Evolutionary conservation across 2,329 filamentous ascomycete species (phyloP), one percentile per base, ranked within the genome.

Genomic region (Thielaviopsis euricoi): DNA sequence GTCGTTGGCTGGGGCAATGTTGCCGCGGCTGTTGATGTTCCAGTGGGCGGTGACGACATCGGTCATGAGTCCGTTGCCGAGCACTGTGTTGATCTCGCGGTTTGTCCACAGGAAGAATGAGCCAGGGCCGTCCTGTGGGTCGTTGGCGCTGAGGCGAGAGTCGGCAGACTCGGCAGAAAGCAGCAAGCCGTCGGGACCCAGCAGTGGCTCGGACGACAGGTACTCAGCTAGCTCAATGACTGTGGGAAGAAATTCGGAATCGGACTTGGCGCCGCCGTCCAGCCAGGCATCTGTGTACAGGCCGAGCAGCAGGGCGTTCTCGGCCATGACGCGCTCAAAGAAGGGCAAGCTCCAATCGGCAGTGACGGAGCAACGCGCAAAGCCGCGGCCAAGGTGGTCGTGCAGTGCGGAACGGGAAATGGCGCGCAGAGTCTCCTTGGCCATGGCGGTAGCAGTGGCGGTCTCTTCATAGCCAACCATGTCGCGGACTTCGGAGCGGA

Each of bases 261-360:
- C 77, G 54, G 78, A 76, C 0, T 78, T 62, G 13, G 65, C 70
- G 23, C 70, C 68, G 23, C 65, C 68, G 13, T 83, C 71, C 15
- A 88, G 76, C 76, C 90, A 97, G 0, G 87, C 90, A 65, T 96
- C 89, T 6, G 95, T 76, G 65, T 93, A 97, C 6, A 93, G 76
- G 23, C 84, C 79, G 2, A 98, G 73, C 1, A 97, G 76, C 63
- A 96, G 85, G 0, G 87, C 85, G 65, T 98, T 95, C 66, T 97
- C 93, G 57, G 89, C 89, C 10, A 96, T 79, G 79, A 97, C 89
- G 74, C 97, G 97, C 73, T 98, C 93, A 65, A 97, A 98, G 68
- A 95, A 90, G 12, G 93, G 93, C 52, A 97, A 74, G 62, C 86
- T 87, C 93, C 93, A 98, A 70, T 97, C 87, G 15, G 82, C 75